These are phyloP conservation scores for Mycena galericulata DNA, from an alignment of 768 basidiomycete species.

Conservation along the genomic window DNA sequence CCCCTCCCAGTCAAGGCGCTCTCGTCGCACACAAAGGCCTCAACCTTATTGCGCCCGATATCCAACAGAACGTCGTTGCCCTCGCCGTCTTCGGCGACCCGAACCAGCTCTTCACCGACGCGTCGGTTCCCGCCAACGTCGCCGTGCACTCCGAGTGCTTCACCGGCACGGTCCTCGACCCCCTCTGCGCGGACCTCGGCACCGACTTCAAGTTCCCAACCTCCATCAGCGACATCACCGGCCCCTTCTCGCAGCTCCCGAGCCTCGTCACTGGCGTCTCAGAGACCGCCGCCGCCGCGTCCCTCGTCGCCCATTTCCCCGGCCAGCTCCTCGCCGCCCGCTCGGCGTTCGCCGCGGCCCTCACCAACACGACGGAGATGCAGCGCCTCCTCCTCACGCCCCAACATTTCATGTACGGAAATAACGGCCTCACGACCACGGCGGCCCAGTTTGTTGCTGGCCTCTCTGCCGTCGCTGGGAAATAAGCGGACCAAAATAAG, in stretches of 20 bases:
- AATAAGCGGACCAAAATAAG: background rate
- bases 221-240: constrained; percentile 27
- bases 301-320: constrained; percentile 27
- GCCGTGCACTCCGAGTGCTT: constrained; percentile 30
- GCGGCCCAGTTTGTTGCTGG: constrained; percentile 30
- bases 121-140: constrained; percentile 3
- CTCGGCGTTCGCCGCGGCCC: constrained; percentile 15
- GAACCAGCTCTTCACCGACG: constrained; percentile 20
- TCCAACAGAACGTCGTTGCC: constrained; percentile 19
- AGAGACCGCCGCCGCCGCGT: constrained; percentile 28
- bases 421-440: constrained; percentile 23
- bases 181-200: constrained; percentile 26
- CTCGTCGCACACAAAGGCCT: constrained; percentile 34
- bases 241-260: constrained; percentile 25
- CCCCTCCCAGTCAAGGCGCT: constrained; percentile 27
- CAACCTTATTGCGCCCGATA: constrained; percentile 7
- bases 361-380: constrained; percentile 23
- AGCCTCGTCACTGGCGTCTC: constrained; percentile 13
- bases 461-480: constrained; percentile 17
- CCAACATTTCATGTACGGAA: constrained; percentile 35
- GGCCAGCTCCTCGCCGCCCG: constrained; percentile 18
- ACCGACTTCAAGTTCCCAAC: constrained; percentile 28
- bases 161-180: constrained; percentile 28
- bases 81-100: constrained; percentile 33
- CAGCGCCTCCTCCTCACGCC: constrained; percentile 30